Conservation (phyloP, 768 basidiomycete genomes). For the Termitomyces sp. region DNA sequence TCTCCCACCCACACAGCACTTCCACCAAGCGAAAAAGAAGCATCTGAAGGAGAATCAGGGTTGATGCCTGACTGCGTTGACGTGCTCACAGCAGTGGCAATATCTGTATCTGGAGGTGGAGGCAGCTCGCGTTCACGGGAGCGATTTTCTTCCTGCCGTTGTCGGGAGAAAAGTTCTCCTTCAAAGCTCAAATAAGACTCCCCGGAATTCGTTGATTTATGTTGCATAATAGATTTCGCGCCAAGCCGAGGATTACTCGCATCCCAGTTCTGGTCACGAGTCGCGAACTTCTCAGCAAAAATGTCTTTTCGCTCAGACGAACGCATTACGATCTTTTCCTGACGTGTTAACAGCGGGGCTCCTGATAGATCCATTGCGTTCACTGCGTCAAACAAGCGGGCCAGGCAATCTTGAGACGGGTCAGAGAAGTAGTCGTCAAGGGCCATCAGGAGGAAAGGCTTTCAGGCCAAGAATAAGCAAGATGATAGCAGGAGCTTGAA, state of each 20-base stretch:
- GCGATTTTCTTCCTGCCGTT: constrained; percentile 31
- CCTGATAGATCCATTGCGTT: constrained; percentile 87
- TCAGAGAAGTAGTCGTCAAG: constrained; percentile 91
- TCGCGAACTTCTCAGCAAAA: constrained; percentile 77
- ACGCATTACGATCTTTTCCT: constrained; percentile 88
- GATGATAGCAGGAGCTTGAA: not conserved
- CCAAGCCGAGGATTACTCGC: constrained; percentile 19
- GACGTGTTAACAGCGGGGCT: constrained; percentile 72
- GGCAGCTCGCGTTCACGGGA: constrained; percentile 28
- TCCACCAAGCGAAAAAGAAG: constrained; percentile 74
- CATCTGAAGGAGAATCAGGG: constrained; percentile 61
- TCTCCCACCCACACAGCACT: constrained; percentile 85
- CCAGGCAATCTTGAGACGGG: constrained; percentile 87
- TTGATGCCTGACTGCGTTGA: constrained; percentile 22
- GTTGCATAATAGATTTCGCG: constrained; percentile 28
- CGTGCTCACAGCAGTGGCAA: constrained; percentile 26
- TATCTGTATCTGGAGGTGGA: constrained; percentile 30
- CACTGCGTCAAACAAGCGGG: constrained; percentile 87
- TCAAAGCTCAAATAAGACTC: constrained; percentile 72
- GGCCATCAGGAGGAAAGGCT: constrained; percentile 93
- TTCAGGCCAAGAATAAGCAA: not conserved
- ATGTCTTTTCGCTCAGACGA: constrained; percentile 89
- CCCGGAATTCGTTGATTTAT: constrained; percentile 49
- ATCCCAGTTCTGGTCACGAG: constrained; percentile 20
- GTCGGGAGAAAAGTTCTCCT: constrained; percentile 54